Conservation (phyloP, 805 yeast genomes). For the Wilhelminamyces savonicus region DNA sequence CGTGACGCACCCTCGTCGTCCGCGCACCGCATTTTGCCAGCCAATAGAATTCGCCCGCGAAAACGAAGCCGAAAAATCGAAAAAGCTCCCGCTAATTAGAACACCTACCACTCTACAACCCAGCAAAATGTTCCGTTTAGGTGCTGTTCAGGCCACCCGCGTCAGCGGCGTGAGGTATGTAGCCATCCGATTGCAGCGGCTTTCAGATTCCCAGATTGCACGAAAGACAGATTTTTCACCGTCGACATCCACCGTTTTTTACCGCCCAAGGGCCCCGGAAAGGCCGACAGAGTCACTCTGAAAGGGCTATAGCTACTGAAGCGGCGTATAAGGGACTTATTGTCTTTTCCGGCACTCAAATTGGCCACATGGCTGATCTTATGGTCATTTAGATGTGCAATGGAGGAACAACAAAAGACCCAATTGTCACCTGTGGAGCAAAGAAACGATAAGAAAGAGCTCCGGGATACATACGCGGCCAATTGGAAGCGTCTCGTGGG, state of each 20-base stretch:
- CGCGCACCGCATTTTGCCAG: slow-evolving; percentile 3
- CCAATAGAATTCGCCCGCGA: slow-evolving; percentile 20
- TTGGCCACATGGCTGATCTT: too few species aligned
- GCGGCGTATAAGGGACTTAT: slow-evolving; percentile 1
- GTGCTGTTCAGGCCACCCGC: slow-evolving; percentile 48
- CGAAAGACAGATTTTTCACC: background rate
- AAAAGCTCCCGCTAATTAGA: too few species aligned
- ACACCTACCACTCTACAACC: background rate
- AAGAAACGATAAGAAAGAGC: too few species aligned
- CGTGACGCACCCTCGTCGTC: too few species aligned
- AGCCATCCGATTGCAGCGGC: too few species aligned
- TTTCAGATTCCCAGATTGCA: background rate
- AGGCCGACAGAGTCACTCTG: background rate
- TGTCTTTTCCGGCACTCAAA: slow-evolving; percentile 1
- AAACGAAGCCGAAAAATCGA: too few species aligned
- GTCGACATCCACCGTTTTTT: too few species aligned
- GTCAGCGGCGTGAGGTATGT: slow-evolving; percentile 47
- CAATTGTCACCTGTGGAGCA: too few species aligned
- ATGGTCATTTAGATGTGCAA: too few species aligned
- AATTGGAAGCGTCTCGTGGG: too few species aligned
- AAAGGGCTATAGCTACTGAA: background rate
- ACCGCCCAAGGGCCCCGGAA: background rate
- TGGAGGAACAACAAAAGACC: too few species aligned
- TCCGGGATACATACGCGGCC: too few species aligned
- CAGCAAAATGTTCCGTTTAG: slow-evolving; percentile 46